These are phyloP conservation scores for Trametes gibbosa DNA, from an alignment of 768 basidiomycete species.

Conservation along the genomic window DNA sequence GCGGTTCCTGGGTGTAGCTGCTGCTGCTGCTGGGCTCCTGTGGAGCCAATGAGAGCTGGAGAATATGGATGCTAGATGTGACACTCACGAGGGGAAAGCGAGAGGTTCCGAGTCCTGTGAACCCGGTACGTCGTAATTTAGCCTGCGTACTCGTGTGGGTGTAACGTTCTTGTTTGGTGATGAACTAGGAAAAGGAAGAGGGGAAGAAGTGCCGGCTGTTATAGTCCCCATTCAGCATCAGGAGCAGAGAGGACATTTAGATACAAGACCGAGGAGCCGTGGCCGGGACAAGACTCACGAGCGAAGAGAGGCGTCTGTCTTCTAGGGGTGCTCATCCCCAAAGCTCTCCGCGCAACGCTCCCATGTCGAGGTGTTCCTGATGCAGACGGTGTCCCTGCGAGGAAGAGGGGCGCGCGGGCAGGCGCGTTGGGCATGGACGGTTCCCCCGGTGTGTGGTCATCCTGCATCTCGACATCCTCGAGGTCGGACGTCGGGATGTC, in stretches of 20 bases:
- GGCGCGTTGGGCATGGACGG: conserved; percentile 29
- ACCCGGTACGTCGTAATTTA: conserved; percentile 23
- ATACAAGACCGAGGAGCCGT: too few relatives aligned
- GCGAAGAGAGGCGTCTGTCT: conserved; percentile 27
- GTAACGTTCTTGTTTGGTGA: conserved; percentile 46
- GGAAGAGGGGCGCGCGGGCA: conserved; percentile 30
- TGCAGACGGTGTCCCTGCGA: conserved; percentile 30
- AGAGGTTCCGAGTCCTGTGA: conserved; percentile 57
- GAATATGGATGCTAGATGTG: not conserved
- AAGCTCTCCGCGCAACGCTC: conserved; percentile 28
- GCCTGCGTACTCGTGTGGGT: conserved; percentile 12
- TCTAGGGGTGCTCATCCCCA: conserved; percentile 29
- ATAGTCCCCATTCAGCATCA: not conserved
- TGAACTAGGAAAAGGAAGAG: conserved; percentile 62
- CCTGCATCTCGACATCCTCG: conserved; percentile 30
- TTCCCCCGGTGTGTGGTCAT: conserved; percentile 11
- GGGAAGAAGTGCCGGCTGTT: conserved; percentile 57
- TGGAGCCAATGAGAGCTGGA: not conserved
- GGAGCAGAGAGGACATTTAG: too few relatives aligned
- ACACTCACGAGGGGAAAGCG: conserved; percentile 64
- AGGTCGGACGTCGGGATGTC: conserved; percentile 31
- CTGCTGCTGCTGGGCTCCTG: conserved; percentile 52
- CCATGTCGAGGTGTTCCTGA: conserved; percentile 26
- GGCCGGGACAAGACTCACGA: conserved; percentile 22
- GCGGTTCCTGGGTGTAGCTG: conserved; percentile 65